phyloP scores from a whole-genome alignment of 2,329 filamentous ascomycete species.

The Tolypocladium tundrense region DNA sequence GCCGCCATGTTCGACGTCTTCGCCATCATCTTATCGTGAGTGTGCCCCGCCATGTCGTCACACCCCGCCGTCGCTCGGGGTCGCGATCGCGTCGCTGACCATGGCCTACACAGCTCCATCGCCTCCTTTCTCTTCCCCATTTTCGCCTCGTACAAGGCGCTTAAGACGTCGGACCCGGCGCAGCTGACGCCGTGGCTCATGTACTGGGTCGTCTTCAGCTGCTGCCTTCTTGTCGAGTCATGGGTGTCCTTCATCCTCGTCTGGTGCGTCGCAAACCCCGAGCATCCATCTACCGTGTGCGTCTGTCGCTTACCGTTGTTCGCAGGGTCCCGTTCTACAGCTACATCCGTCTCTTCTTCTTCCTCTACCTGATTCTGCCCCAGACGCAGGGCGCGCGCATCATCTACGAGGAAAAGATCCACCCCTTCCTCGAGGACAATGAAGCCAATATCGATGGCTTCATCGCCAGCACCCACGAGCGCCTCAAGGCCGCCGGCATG shows the following conservation, averaged over 20 bases:
- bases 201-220: constrained; percentile 93
- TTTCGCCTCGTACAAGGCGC: constrained; percentile 95
- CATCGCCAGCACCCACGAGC: constrained; percentile 72
- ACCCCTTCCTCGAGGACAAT: constrained; percentile 81
- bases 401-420: constrained; percentile 75
- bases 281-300: neutral
- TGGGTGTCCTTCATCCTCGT: constrained; percentile 79
- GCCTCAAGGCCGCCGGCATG: constrained; percentile 65
- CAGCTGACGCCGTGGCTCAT: constrained; percentile 95
- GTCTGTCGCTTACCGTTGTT: neutral
- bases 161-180: constrained; percentile 82
- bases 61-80: neutral
- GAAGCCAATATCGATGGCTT: constrained; percentile 84
- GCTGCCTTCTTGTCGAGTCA: constrained; percentile 71
- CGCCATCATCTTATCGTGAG: constrained; percentile 68
- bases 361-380: constrained; percentile 92
- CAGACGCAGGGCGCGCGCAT: constrained; percentile 88
- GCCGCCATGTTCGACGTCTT: constrained; percentile 65
- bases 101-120: constrained; percentile 51
- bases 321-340: constrained; percentile 81
- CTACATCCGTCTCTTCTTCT: constrained; percentile 76
- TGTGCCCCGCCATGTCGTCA: constrained; percentile 12
- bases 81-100: neutral
- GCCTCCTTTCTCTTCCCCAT: constrained; percentile 89
- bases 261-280: constrained; percentile 43